Base-by-base conservation (phyloP, 2,329 filamentous ascomycete genomes). In the Dryadomyces quercus-mongolicae region DNA sequence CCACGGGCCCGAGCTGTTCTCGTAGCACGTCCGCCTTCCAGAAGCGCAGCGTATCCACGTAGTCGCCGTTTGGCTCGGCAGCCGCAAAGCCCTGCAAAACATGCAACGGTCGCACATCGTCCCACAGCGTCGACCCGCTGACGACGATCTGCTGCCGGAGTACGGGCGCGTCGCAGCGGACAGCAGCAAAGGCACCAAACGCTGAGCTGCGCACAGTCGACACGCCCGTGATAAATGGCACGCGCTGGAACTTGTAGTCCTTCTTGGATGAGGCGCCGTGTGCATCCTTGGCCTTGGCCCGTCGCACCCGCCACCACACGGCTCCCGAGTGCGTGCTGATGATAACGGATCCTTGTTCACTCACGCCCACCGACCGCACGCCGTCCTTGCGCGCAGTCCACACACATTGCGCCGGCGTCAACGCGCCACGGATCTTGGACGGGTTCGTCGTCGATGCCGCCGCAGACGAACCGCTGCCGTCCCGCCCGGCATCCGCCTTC, bases 221-320 rank as follows among this genome's bases (percentile, higher is more conserved):
- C 15, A 94, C 88, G 40, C 90, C 84, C 1, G 89, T 95, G 54
- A 98, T 80, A 45, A 87, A 90, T 1, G 93, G 86, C 9, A 98
- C 82, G 55, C 93, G 84, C 62, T 92, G 84, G 61, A 97, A 98
- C 66, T 98, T 98, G 73, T 94, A 95, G 64, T 95, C 90, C 61
- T 94, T 95, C 13, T 81, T 78, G 62, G 82, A 86, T 38, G 77
- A 74, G 10, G n/a, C 43, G 25, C 18, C 34, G 36, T 42, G 18
- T 9, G 80, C 74, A 60, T 85, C 82, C 62, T 95, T 94, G 51
- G 86, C 83, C 59, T 92, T 95, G 25, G 80, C 76, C 57, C 93
- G 81, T 63, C 88, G 89, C 52, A 93, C 83, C 56, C 92, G 85
- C 60, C 84, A 84, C 92, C 92, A 98, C 0, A 96, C 92, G 49